These are phyloP conservation scores for Monilinia vaccinii-corymbosi DNA, from an alignment of 2,329 filamentous ascomycete genomes.

Conservation along the genomic window DNA sequence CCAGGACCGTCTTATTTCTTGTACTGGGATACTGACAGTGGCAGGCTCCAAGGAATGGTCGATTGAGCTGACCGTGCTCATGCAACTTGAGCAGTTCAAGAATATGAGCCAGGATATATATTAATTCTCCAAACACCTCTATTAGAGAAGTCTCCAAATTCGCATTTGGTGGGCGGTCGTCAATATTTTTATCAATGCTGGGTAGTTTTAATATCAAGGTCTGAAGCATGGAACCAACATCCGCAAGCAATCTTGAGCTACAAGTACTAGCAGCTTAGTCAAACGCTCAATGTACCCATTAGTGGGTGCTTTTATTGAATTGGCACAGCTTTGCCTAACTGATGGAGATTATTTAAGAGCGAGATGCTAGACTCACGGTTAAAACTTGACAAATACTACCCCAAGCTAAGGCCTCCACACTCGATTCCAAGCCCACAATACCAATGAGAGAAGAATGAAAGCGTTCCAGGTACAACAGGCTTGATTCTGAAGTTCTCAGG, in stretches of 20 bases:
- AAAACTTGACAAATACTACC: background rate
- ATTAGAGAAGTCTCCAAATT: background rate
- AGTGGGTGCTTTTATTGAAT: background rate
- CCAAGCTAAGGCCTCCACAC: background rate
- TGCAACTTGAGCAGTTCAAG: background rate
- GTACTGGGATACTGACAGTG: background rate
- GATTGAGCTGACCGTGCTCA: background rate
- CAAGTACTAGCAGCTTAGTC: background rate
- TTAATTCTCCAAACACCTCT: background rate
- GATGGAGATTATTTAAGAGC: background rate
- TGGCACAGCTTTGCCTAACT: no score
- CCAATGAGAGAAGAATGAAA: background rate
- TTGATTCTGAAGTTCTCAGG: background rate
- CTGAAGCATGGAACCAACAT: background rate
- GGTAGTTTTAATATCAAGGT: background rate
- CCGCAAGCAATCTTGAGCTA: background rate
- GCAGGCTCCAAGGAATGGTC: background rate
- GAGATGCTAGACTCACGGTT: background rate
- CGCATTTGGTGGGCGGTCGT: background rate
- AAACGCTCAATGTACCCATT: background rate
- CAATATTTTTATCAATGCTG: background rate
- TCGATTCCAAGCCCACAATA: background rate
- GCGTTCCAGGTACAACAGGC: background rate
- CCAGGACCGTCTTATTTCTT: background rate
- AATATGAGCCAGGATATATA: background rate